phyloP scores from a whole-genome alignment of 148 eudicot species.

The Rhododendron kiyosumense region DNA sequence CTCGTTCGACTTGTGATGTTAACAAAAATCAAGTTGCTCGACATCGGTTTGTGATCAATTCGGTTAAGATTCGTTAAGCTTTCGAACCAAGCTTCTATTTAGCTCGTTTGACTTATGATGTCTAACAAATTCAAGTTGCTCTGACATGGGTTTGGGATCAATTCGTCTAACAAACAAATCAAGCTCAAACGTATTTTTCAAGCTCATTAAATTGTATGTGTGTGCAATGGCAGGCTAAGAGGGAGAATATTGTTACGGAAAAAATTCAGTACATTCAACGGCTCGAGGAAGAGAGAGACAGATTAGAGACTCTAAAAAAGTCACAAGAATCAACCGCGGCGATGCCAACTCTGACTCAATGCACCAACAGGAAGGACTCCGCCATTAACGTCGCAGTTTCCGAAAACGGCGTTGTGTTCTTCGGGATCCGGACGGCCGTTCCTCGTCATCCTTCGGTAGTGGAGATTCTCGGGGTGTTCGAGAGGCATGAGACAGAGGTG shows the following conservation, averaged over 20 bases:
- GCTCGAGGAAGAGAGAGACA: constrained; percentile 23
- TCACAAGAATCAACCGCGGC: not conserved
- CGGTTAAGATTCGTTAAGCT: not conserved
- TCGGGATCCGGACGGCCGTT: constrained; percentile 15
- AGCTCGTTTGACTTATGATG: not conserved
- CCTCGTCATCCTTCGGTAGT: constrained; percentile 4
- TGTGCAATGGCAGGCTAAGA: constrained; percentile 16
- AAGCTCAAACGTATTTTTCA: not conserved
- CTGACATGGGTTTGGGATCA: not conserved
- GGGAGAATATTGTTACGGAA: constrained; percentile 16
- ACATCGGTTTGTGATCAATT: not conserved
- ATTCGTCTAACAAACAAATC: not conserved
- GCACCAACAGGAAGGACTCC: constrained; percentile 1
- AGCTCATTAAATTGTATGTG: not conserved
- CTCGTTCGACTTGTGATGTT: not conserved
- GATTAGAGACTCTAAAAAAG: constrained; percentile 25
- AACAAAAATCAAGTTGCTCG: not conserved
- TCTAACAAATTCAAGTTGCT: not conserved
- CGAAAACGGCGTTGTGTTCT: constrained; percentile 12
- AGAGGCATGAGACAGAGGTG: constrained; percentile 27
- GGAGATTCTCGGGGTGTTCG: constrained; percentile 24
- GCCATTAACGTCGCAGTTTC: constrained; percentile 6
- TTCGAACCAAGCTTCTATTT: not conserved
- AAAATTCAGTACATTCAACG: constrained; percentile 19
- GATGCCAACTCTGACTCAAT: not conserved